A percentile compares a stretch with the other conserved stretches of the same genome.
phyloP scores from a whole-genome alignment of 257 asterid genomes.

The Solanum lycopersicoides region DNA sequence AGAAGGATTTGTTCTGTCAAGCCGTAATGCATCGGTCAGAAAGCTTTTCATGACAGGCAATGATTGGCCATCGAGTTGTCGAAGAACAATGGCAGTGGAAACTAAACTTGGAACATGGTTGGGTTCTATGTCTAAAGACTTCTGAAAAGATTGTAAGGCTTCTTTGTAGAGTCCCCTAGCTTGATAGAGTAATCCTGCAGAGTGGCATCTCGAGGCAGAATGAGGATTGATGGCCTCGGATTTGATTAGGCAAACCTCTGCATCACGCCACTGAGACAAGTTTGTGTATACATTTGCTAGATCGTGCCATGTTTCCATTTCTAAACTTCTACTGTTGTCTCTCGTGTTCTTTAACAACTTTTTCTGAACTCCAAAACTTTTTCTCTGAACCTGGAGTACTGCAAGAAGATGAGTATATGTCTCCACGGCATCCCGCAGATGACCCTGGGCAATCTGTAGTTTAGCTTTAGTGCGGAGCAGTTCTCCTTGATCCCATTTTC shows the following conservation, averaged over 20 bases:
- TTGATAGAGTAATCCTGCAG: slow-evolving; percentile 59
- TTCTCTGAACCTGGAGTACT: slow-evolving; percentile 73
- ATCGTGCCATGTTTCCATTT: slow-evolving; percentile 93
- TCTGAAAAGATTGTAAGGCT: slow-evolving; percentile 55
- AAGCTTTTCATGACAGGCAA: slow-evolving; percentile 65
- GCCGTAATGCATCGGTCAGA: slow-evolving; percentile 64
- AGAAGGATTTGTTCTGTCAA: slow-evolving; percentile 58
- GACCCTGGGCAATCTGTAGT: slow-evolving; percentile 65
- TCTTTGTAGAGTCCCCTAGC: slow-evolving; percentile 54
- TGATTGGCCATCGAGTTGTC: slow-evolving; percentile 33
- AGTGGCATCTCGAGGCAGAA: slow-evolving; percentile 80
- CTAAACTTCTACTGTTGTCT: slow-evolving; percentile 30
- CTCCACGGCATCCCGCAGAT: slow-evolving; percentile 44
- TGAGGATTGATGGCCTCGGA: slow-evolving; percentile 74
- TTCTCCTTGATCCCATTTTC: slow-evolving; percentile 87
- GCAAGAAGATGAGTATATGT: slow-evolving; percentile 83
- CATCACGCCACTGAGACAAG: slow-evolving; percentile 82
- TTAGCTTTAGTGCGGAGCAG: slow-evolving; percentile 63
- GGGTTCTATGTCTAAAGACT: slow-evolving; percentile 71
- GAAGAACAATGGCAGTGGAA: slow-evolving; percentile 53
- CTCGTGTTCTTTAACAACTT: slow-evolving; percentile 41
- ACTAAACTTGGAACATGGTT: slow-evolving; percentile 75
- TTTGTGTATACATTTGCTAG: slow-evolving; percentile 69
- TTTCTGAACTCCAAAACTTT: slow-evolving; percentile 34
- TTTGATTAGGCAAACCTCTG: slow-evolving; percentile 75